Conservation (phyloP, 148 eudicot genomes). For the Cornus florida region DNA sequence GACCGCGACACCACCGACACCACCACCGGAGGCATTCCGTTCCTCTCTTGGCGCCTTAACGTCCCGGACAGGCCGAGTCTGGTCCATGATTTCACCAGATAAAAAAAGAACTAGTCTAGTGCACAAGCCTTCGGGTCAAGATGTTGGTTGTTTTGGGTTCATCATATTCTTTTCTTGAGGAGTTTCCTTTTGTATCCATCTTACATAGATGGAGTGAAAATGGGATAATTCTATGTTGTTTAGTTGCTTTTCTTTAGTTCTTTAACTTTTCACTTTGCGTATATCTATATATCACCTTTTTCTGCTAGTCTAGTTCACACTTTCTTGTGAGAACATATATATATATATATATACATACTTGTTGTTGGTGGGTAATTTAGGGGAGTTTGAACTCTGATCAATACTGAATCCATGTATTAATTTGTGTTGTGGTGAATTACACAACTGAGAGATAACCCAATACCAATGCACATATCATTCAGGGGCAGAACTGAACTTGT, state of each 20-base stretch:
- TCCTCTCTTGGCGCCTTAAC: slow-evolving; percentile 73
- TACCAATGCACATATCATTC: background rate
- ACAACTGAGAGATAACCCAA: background rate
- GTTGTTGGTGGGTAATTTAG: too few relatives aligned
- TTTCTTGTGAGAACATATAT: background rate
- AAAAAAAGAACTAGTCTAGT: too few relatives aligned
- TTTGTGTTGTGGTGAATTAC: background rate
- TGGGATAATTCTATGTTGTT: slow-evolving; percentile 45
- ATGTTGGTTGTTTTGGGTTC: background rate
- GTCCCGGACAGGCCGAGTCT: slow-evolving; percentile 58
- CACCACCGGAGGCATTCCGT: slow-evolving; percentile 38
- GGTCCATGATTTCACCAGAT: slow-evolving; percentile 54
- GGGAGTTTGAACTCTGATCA: background rate
- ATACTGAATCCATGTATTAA: too few relatives aligned
- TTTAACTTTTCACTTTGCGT: slow-evolving; percentile 14
- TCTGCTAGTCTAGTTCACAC: slow-evolving; percentile 1
- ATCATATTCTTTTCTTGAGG: slow-evolving; percentile 19
- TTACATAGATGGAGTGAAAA: slow-evolving; percentile 39
- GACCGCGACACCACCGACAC: slow-evolving; percentile 22
- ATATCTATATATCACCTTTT: background rate
- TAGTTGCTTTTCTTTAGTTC: slow-evolving; percentile 13
- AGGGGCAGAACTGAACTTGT: too few relatives aligned
- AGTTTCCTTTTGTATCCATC: slow-evolving; percentile 14
- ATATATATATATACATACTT: too few relatives aligned
- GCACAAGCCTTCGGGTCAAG: background rate